These are phyloP conservation scores for Psilocybe subaeruginosa DNA, from an alignment of 768 basidiomycete genomes.

Conservation along the genomic window DNA sequence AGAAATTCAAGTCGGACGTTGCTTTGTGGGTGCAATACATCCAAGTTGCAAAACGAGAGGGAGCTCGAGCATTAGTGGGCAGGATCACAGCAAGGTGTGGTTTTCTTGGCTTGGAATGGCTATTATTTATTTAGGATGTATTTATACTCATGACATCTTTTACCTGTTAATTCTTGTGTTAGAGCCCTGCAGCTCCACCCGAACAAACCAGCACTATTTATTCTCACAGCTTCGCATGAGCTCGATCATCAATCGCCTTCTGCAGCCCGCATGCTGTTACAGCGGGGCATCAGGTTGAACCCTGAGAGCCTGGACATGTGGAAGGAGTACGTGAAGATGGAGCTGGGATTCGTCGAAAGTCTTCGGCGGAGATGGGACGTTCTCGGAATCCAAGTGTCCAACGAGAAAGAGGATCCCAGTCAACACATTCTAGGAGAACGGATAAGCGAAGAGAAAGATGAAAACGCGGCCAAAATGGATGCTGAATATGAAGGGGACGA, in stretches of 20 bases:
- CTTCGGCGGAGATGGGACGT: conserved; percentile 79
- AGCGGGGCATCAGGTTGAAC: conserved; percentile 84
- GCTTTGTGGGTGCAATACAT: conserved; percentile 91
- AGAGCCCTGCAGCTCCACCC: conserved; percentile 92
- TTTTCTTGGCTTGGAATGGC: background rate
- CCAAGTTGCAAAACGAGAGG: conserved; percentile 78
- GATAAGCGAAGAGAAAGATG: conserved; percentile 22
- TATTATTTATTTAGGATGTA: background rate
- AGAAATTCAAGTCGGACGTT: conserved; percentile 87
- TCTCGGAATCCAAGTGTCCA: conserved; percentile 59
- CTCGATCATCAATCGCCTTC: conserved; percentile 69
- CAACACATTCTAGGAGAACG: conserved; percentile 23
- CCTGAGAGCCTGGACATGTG: conserved; percentile 76
- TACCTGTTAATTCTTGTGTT: conserved; percentile 9
- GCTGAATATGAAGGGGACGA: conserved; percentile 36
- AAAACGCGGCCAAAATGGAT: conserved; percentile 5
- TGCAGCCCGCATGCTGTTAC: conserved; percentile 82
- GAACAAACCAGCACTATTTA: conserved; percentile 73
- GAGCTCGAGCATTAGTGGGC: conserved; percentile 78
- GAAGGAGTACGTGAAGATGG: conserved; percentile 91
- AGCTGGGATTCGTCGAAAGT: conserved; percentile 83
- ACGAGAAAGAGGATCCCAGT: conserved; percentile 22
- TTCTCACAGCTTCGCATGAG: conserved; percentile 85
- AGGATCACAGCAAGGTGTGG: conserved; percentile 80
- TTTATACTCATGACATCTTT: background rate